Percentiles rank a stretch among this genome's conserved stretches.
Evolutionary conservation across 2,329 filamentous ascomycete genomes (phyloP).

Genomic region (Fusarium bactridioides): DNA sequence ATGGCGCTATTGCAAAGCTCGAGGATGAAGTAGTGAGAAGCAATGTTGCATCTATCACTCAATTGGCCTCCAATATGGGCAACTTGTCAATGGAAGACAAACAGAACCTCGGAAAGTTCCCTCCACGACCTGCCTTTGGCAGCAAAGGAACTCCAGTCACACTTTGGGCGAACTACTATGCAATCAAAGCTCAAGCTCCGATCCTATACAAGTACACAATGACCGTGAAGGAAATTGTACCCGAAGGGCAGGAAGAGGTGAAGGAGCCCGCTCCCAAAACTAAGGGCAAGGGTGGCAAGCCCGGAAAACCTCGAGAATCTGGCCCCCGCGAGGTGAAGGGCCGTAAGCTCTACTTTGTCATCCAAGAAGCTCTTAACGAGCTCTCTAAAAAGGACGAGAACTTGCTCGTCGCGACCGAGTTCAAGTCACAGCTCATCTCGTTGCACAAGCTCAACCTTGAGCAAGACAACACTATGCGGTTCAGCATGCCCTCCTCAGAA

Average conservation of each 20-base stretch:
- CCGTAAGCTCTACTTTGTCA: constrained; percentile 53
- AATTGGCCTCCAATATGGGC: constrained; percentile 49
- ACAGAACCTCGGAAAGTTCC: constrained; percentile 46
- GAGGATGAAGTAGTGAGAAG: constrained; percentile 51
- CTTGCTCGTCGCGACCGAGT: constrained; percentile 55
- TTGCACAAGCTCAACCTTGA: constrained; percentile 48
- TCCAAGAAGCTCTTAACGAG: constrained; percentile 49
- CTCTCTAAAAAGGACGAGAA: constrained; percentile 45
- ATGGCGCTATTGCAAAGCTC: constrained; percentile 45
- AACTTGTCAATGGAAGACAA: constrained; percentile 44
- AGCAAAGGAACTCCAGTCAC: constrained; percentile 51
- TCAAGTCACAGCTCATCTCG: constrained; percentile 58
- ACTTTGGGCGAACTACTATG: constrained; percentile 65
- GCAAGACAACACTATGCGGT: constrained; percentile 42
- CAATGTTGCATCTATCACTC: constrained; percentile 40
- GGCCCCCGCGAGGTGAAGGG: constrained; percentile 49
- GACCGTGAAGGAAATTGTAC: constrained; percentile 43
- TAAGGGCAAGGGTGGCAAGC: constrained; percentile 23
- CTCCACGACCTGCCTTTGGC: constrained; percentile 60
- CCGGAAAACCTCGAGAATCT: constrained; percentile 6
- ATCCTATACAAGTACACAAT: constrained; percentile 57
- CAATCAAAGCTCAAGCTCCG: constrained; percentile 49
- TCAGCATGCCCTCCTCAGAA: constrained; percentile 47
- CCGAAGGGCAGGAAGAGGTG: constrained; percentile 12
- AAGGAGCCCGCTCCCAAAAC: constrained; percentile 2